Percentiles rank a stretch among this genome's conserved stretches.
Evolutionary conservation across 2,329 filamentous ascomycete genomes (phyloP).

Genomic region (Lojkania enalia): DNA sequence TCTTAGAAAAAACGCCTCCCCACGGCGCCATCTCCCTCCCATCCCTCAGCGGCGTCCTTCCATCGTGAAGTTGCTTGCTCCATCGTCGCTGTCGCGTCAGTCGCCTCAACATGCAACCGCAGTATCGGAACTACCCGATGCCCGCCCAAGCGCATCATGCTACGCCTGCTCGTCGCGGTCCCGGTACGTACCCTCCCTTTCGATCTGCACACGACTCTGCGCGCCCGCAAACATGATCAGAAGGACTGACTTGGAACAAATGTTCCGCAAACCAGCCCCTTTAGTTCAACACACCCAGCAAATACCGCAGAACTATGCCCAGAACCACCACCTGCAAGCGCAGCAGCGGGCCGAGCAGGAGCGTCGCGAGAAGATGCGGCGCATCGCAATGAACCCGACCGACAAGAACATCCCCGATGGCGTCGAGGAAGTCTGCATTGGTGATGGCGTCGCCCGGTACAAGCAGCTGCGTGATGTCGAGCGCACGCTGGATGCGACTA

Average conservation of each 20-base stretch:
- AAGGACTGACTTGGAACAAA: conserved; percentile 52
- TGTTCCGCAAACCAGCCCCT: conserved; percentile 51
- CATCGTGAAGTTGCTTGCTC: conserved; percentile 29
- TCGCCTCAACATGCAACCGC: conserved; percentile 47
- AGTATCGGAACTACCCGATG: conserved; percentile 52
- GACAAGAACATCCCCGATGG: conserved; percentile 94
- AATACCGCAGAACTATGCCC: conserved; percentile 50
- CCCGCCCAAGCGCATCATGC: conserved; percentile 43
- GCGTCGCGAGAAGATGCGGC: conserved; percentile 70
- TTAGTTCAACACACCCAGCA: conserved; percentile 53
- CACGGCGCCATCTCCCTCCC: conserved; percentile 19
- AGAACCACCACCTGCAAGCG: conserved; percentile 42
- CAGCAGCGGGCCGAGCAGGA: conserved; percentile 51
- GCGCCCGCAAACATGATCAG: conserved; percentile 46
- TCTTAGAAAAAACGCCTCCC: conserved; percentile 27
- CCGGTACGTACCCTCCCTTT: conserved; percentile 44
- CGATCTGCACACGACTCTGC: conserved; percentile 8
- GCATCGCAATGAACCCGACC: conserved; percentile 84
- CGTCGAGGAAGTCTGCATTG: conserved; percentile 75
- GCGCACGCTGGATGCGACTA: conserved; percentile 84
- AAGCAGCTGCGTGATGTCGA: conserved; percentile 83
- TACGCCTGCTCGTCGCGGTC: conserved; percentile 46
- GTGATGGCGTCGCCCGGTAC: conserved; percentile 81
- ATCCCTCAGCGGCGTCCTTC: conserved; percentile 18
- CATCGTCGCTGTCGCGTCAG: conserved; percentile 33